Evolutionary conservation across 2,329 filamentous ascomycete genomes (phyloP).

Genomic region (Talaromyces amestolkiae): DNA sequence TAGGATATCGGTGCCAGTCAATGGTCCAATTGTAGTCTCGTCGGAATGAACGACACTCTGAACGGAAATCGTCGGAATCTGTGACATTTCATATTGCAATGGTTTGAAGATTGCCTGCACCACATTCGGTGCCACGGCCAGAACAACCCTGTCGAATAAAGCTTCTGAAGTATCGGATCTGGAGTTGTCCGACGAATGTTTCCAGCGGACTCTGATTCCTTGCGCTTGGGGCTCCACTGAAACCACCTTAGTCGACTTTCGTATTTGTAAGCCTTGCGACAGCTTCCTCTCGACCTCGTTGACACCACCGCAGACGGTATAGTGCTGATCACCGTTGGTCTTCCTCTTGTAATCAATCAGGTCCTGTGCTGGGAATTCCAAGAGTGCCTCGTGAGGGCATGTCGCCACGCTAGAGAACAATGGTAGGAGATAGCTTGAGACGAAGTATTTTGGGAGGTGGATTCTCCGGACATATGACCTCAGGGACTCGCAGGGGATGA

Average conservation of each 20-base stretch:
- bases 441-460: not conserved
- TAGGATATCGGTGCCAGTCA: not conserved
- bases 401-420: slow-evolving; percentile 51
- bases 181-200: not conserved
- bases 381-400: slow-evolving; percentile 25
- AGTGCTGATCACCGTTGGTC: not conserved
- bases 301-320: not conserved
- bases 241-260: not conserved
- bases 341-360: slow-evolving; percentile 38
- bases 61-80: not conserved
- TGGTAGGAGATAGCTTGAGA: slow-evolving; percentile 51
- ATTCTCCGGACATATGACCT: not conserved
- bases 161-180: not conserved
- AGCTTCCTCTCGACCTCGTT: not conserved
- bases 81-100: not conserved
- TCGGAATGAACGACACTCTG: not conserved
- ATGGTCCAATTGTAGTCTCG: not conserved
- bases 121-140: not conserved
- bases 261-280: not conserved
- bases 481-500: not conserved
- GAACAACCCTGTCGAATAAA: not conserved
- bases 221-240: not conserved
- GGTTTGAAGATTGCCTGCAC: not conserved
- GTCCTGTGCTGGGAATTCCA: slow-evolving; percentile 25
- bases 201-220: not conserved